phyloP scores from a whole-genome alignment of 2,329 filamentous ascomycete genomes.

The Furcasterigmium furcatum region DNA sequence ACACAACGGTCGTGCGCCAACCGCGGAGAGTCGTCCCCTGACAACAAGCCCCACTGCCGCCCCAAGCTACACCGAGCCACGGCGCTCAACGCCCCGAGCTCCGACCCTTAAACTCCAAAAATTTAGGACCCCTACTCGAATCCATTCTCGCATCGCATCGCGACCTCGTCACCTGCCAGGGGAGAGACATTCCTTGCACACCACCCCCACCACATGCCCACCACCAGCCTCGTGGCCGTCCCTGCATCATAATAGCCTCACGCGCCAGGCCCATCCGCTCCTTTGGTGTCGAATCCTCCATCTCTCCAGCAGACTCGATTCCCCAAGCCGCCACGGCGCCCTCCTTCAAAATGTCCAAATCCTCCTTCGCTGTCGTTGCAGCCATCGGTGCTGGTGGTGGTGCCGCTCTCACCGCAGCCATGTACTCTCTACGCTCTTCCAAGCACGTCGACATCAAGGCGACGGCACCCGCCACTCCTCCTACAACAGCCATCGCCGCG shows the following conservation, averaged over 20 bases:
- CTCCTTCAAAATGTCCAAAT: conserved; percentile 66
- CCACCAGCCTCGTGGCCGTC: conserved; percentile 6
- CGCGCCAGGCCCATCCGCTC: background rate
- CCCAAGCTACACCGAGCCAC: no score
- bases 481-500: conserved; percentile 21
- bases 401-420: conserved; percentile 68
- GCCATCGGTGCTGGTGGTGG: conserved; percentile 74
- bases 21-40: no score
- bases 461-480: conserved; percentile 24
- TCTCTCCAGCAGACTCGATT: background rate
- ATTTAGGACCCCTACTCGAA: conserved; percentile 4
- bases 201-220: conserved; percentile 10
- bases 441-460: conserved; percentile 36
- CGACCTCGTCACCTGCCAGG: conserved; percentile 1
- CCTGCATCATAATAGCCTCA: conserved; percentile 3
- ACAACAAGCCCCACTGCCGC: no score
- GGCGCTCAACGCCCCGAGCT: conserved; percentile 6
- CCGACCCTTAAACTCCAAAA: conserved; percentile 2
- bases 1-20: no score
- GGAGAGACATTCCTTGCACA: conserved; percentile 10
- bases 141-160: background rate
- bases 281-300: no score
- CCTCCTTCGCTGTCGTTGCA: conserved; percentile 66
- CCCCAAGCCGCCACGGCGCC: background rate
- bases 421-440: conserved; percentile 57